phyloP scores from a whole-genome alignment of 2,329 filamentous ascomycete species.

The Fusarium phyllophilum region DNA sequence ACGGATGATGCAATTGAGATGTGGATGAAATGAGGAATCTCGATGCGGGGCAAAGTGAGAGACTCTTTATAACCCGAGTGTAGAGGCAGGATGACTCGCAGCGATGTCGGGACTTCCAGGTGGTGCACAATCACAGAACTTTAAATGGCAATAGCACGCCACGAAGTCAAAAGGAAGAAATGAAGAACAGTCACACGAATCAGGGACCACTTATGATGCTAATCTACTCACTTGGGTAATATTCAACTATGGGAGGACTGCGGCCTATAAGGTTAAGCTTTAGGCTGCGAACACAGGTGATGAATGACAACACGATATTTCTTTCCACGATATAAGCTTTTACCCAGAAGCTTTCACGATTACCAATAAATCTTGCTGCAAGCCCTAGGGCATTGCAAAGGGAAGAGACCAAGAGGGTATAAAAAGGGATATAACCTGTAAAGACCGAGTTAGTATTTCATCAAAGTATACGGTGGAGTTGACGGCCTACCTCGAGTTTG shows the following conservation, averaged over 20 bases:
- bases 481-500: background rate
- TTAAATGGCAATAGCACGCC: background rate
- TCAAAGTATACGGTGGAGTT: background rate
- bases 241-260: background rate
- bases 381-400: no score
- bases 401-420: no score
- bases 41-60: background rate
- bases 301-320: no score
- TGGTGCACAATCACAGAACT: background rate
- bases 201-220: background rate
- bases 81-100: background rate
- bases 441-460: background rate
- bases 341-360: no score
- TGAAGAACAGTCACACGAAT: background rate
- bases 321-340: no score
- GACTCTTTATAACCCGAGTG: background rate
- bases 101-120: background rate
- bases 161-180: background rate
- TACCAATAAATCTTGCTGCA: no score
- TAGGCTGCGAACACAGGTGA: background rate
- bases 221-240: background rate
- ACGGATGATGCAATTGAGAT: background rate
- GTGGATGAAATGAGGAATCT: background rate
- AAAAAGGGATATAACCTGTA: background rate
- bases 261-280: background rate